These are phyloP conservation scores for Clarireedia hainanense DNA, from an alignment of 2,329 filamentous ascomycete species.

Conservation along the genomic window DNA sequence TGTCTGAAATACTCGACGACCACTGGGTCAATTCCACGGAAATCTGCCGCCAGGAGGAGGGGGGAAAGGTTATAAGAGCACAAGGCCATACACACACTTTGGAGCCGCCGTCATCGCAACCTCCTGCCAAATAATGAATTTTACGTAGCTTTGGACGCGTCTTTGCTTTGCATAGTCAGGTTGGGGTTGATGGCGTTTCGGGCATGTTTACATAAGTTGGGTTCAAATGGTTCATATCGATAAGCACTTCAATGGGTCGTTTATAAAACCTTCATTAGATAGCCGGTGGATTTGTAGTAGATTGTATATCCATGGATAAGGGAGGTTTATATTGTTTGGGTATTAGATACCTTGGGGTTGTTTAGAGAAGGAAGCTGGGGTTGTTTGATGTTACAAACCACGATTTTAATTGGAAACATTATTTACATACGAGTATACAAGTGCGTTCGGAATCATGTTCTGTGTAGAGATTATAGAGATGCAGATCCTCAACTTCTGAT, in stretches of 20 bases:
- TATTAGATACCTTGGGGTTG: slow-evolving; percentile 4
- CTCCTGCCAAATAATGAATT: slow-evolving; percentile 17
- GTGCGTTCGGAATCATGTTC: not conserved
- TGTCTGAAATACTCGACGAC: slow-evolving; percentile 80
- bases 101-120: slow-evolving; percentile 54
- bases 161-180: slow-evolving; percentile 11
- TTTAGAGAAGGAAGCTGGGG: not conserved
- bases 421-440: not conserved
- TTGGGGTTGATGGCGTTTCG: slow-evolving; percentile 12
- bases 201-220: not conserved
- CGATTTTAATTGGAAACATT: slow-evolving; percentile 3
- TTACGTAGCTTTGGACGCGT: slow-evolving; percentile 9
- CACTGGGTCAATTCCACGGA: slow-evolving; percentile 81
- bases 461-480: no score
- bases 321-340: slow-evolving; percentile 4
- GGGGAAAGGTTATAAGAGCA: slow-evolving; percentile 63
- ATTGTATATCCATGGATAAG: slow-evolving; percentile 19
- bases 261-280: slow-evolving; percentile 12
- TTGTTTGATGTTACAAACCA: not conserved
- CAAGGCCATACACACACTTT: slow-evolving; percentile 78
- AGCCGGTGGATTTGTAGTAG: slow-evolving; percentile 14
- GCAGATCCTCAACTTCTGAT: not conserved
- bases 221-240: not conserved
- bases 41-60: slow-evolving; percentile 78
- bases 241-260: slow-evolving; percentile 12